Evolutionary conservation across 768 basidiomycete genomes (phyloP), one percentile per base, ranked within the genome.

Genomic region (Xerocomellus amylosporus): DNA sequence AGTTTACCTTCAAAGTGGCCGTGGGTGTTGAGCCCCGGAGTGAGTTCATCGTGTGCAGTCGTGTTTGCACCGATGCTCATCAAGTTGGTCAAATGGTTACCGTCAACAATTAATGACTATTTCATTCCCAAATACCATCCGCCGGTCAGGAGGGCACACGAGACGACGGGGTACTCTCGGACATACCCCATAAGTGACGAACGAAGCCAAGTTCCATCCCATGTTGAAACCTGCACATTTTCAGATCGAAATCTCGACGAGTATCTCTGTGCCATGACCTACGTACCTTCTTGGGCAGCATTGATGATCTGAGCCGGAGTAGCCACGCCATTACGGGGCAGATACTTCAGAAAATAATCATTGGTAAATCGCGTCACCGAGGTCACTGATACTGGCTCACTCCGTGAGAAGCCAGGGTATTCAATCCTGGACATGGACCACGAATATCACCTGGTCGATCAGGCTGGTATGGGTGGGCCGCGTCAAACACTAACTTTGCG

Each of bases 11-110:
- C 65, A 41, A 65, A 62, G 30, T 62, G 67, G 3, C 65, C 58
- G 17, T 68, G 65, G 31, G 54, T 57, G 34, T 54, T 67, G 0
- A 66, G 49, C 19, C 65, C 65, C 0, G 63, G 63, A 33, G 56
- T 56, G 45, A 58, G 33, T 28, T 54, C 19, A 41, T 17, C 31
- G 0, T 58, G 30, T 12, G 46, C 54, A 8, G 65, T 66, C 12
- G 55, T 51, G 17, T 66, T 66, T 46, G 58, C 58, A 43, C 63
- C 64, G n/a, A 65, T 65, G 42, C 51, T 55, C 65, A 65, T 65
- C 57, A 67, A 53, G 26, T 65, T 65, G 15, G 64, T 66, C 54
- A 66, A 43, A 20, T 64, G 65, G n/a, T 67, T 66, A 4, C 65
- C 65, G 15, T 66, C 65, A 6, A 66, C 65, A 24, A 66, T 1